phyloP scores from a whole-genome alignment of 805 yeast genomes.

The Suhomyces emberorum region DNA sequence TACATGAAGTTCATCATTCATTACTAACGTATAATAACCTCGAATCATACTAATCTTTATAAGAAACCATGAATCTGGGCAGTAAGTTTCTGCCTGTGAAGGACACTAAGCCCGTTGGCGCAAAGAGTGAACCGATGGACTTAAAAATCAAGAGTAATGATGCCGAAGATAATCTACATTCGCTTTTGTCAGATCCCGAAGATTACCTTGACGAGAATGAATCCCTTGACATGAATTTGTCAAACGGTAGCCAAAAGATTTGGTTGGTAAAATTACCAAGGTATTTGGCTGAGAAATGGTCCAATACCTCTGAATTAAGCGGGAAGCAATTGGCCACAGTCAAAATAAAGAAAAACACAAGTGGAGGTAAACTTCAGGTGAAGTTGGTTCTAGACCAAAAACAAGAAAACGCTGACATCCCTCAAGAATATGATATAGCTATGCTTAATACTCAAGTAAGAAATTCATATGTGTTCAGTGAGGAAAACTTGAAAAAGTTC shows the following conservation, averaged over 20 bases:
- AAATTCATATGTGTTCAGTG: slow-evolving; percentile 85
- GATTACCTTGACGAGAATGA: slow-evolving; percentile 55
- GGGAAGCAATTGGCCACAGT: slow-evolving; percentile 83
- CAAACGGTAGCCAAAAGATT: slow-evolving; percentile 62
- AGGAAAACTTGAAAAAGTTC: slow-evolving; percentile 68
- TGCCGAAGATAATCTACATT: slow-evolving; percentile 22
- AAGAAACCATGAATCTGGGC: slow-evolving; percentile 11
- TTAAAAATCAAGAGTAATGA: slow-evolving; percentile 4
- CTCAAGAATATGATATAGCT: slow-evolving; percentile 79
- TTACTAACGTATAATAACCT: too few species aligned
- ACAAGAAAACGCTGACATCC: slow-evolving; percentile 47
- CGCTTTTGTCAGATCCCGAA: slow-evolving; percentile 41
- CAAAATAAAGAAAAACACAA: slow-evolving; percentile 55
- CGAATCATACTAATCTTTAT: too few species aligned
- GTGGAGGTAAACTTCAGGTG: slow-evolving; percentile 41
- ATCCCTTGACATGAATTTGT: slow-evolving; percentile 72
- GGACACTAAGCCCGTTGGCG: slow-evolving; percentile 1
- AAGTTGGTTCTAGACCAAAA: slow-evolving; percentile 53
- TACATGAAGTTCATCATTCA: too few species aligned
- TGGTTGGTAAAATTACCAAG: slow-evolving; percentile 93
- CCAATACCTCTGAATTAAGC: slow-evolving; percentile 51
- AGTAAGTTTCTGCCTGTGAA: slow-evolving; percentile 13
- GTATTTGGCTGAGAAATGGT: slow-evolving; percentile 81
- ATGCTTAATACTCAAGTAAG: slow-evolving; percentile 76
- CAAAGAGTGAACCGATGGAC: slow-evolving; percentile 2